These are phyloP conservation scores for Colletotrichum cordylinicola DNA, from an alignment of 2,329 filamentous ascomycete species.

Conservation along the genomic window DNA sequence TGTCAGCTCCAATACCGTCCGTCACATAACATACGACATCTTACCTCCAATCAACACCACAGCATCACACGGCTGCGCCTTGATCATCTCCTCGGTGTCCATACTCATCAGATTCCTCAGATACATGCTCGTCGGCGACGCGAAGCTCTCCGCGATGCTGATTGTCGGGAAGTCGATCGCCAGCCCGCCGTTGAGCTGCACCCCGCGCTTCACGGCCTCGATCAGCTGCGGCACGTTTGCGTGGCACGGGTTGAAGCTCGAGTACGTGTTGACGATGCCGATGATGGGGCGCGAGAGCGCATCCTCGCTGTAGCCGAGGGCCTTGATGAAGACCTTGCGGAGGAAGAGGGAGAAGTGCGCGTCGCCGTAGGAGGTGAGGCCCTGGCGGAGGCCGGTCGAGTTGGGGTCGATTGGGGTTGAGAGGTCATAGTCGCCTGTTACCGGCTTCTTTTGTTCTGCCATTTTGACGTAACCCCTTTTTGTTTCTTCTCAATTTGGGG, in stretches of 20 bases:
- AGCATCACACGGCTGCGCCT: slow-evolving; percentile 73
- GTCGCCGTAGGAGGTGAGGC: slow-evolving; percentile 74
- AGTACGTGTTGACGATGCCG: slow-evolving; percentile 78
- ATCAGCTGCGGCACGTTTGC: slow-evolving; percentile 75
- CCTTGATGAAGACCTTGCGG: slow-evolving; percentile 80
- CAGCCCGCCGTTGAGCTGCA: slow-evolving; percentile 70
- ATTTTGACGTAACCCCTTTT: neutral
- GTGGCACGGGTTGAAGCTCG: slow-evolving; percentile 77
- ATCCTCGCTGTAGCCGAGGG: slow-evolving; percentile 75
- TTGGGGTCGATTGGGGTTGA: slow-evolving; percentile 53
- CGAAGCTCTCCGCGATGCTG: slow-evolving; percentile 73
- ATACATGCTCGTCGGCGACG: slow-evolving; percentile 77
- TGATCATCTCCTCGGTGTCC: slow-evolving; percentile 82
- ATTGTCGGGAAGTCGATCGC: slow-evolving; percentile 79
- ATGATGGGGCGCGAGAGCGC: slow-evolving; percentile 73
- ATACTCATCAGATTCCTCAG: slow-evolving; percentile 78
- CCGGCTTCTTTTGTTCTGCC: neutral
- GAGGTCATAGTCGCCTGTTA: slow-evolving; percentile 66
- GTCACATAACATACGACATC: neutral
- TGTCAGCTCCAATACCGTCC: neutral
- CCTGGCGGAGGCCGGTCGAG: slow-evolving; percentile 63
- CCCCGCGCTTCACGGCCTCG: slow-evolving; percentile 72
- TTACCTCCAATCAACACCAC: slow-evolving; percentile 70
- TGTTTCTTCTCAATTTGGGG: neutral
- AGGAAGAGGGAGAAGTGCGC: slow-evolving; percentile 78